Evolutionary conservation across 75 land plant species (phyloP), one percentile per base, ranked within the genome.

Genomic region (Cupressus sempervirens): DNA sequence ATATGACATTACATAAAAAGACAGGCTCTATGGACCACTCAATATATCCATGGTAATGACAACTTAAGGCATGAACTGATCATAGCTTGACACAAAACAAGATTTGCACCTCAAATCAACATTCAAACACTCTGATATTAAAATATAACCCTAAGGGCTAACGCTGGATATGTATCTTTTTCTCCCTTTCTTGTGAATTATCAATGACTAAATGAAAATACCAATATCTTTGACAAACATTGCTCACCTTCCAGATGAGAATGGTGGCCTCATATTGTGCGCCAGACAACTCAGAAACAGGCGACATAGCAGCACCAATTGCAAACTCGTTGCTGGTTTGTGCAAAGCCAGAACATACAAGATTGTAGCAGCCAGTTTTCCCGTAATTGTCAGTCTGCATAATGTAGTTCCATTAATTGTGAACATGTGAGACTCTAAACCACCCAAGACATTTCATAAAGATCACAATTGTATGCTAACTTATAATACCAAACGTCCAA

Each of bases 301-400:
- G 95, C 40, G 96, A 89, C 16, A 96, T 93, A 81, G 96, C 91
- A 20, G 93, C 96, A 83, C 98, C 98, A 4, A 94, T 92, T 38
- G 96, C 98, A 3, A 94, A 90, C 68, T 82, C 88, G 56, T 77
- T 91, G 79, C 89, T 92, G 8, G 91, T 91, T 83, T 96, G 98
- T 7, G 93, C 82, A 77, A 96, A 96, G 35, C 96, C 98, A 5
- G 95, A 82, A 82, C 98, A 96, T 5, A 91, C 75, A 70, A 96
- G 91, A 68, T 94, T 96, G 91, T 96, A 96, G 89, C 98, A 96
- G 48, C 96, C 96, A 3, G 96, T 94, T 54, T 92, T 90, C 84
- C 89, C 88, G 82, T 96, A 94, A 35, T 93, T 87, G 88, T 95
- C 94, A 58, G 86, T 92, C 95, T 95, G 82, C 86, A 86, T 23